Base-by-base conservation (phyloP, 163 green algal genomes). In the Chloromonas sp. region DNA sequence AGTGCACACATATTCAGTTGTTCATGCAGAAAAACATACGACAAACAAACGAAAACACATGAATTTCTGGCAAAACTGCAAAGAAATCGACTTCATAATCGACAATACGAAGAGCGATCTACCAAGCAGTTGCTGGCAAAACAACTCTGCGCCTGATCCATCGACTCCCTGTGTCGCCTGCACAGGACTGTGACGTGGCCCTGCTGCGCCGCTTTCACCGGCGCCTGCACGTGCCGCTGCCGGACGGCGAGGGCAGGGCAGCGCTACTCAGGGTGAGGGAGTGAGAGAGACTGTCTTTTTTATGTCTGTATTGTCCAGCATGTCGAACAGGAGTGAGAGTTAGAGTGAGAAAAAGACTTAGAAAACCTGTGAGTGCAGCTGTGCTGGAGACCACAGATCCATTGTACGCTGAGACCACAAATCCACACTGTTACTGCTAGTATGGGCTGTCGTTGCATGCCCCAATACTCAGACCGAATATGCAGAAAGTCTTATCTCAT, bases 141-240 rank as follows among this genome's bases (percentile, higher is more conserved):
- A 36, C 36, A 36, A 36, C 36, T 36, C 36, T 36, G 36, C 36
- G 36, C 36, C 36, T 36, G 36, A 36, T 36, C 36, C 36, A 76
- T 11, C 11, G 66, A 76, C 66, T 76, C 8, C 66, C 66, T 76
- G 66, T 11, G 8, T 11, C 66, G 66, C 66, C 66, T 76, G 66
- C 71, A 14, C 88, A 92, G 91, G 91, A 92, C 78, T 91, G 87
- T 78, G 91, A 94, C 84, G 71, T 85, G 0, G 91, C 91, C 0
- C 81, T 94, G 71, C 85, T 92, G 58, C 84, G 91, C 0, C 87
- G 91, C 76, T 94, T 95, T 84, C 90, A 93, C 36, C 86, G 91
- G 0, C 88, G 89, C 60, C 79, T 95, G 3, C 61, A 85, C 36
- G 87, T 95, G 57, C 91, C 91, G 2, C 81, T 92, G 59, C 92